Evolutionary conservation across 192 early-diverging fungal genomes (phyloP), one percentile per base, ranked within the genome.

Genomic region (Gonapodya sp.): DNA sequence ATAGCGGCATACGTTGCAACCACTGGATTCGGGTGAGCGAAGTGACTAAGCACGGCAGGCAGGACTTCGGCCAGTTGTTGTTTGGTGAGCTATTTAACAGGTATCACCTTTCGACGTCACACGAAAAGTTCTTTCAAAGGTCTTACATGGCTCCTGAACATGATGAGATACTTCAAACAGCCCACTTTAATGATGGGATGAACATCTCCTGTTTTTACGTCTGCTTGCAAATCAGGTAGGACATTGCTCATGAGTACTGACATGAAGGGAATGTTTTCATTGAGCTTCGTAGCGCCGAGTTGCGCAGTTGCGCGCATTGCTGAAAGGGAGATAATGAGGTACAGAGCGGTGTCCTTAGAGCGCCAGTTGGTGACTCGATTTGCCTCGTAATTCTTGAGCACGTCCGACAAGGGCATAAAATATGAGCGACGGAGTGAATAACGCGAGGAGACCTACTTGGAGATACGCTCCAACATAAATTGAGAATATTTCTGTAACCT

Each of bases 341-440:
- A 98, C 35, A 99, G 88, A 35, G 98, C 98, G 0, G 96, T 93
- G 81, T 99, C 95, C 84, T 99, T 98, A 73, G 94, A 91, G 83
- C 95, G 95, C 97, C 97, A 98, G 83, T 96, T 91, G 32, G 73
- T 83, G 2, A 73, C 83, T 0, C 90, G 90, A 79, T 96, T 92
- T 32, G 86, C 83, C 31, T 86, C 89, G 82, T 98, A 98, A 73
- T 86, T 88, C 89, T 91, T 80, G 8, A 24, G 46, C 8, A 64
- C 8, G 8, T 16, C 46, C 46, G 24, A 8, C 8, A 64, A 64
- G 24, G 8, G 46, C 18, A 36, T 72, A 81, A 78, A n/a, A 83
- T 81, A 73, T 30, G 37, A 46, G 35, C 73, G 36, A 35, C 32
- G 18, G 78, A 31, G 36, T 79, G 2, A n/a, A 35, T 18, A 73